These are phyloP conservation scores for Laguncularia racemosa DNA, from an alignment of 345 rosid genomes.

Conservation along the genomic window DNA sequence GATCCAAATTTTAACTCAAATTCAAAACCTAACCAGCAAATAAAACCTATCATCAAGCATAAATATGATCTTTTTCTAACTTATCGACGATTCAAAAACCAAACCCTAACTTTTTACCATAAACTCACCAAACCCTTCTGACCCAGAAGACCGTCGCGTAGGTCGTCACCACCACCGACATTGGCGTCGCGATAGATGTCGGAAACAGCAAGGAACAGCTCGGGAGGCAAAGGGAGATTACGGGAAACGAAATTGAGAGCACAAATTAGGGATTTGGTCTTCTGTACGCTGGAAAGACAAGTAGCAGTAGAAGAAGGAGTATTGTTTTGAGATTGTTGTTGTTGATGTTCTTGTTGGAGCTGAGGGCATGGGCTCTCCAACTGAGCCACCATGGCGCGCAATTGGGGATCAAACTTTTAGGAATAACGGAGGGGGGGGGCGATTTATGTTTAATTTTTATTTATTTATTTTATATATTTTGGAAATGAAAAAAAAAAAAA, in stretches of 20 bases:
- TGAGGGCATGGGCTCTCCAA: slow-evolving; percentile 36
- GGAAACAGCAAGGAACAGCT: slow-evolving; percentile 55
- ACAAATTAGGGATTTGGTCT: slow-evolving; percentile 66
- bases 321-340: not conserved
- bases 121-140: slow-evolving; percentile 33
- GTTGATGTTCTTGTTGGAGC: slow-evolving; percentile 21
- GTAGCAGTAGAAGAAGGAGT: not conserved
- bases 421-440: too few species aligned
- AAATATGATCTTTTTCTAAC: too few species aligned
- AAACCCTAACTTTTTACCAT: not conserved
- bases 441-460: too few species aligned
- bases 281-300: slow-evolving; percentile 11
- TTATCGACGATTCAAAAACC: not conserved
- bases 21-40: too few species aligned
- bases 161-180: slow-evolving; percentile 8
- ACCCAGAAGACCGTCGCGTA: slow-evolving; percentile 6
- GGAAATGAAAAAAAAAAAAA: too few species aligned
- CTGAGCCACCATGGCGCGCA: slow-evolving; percentile 89
- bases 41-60: too few species aligned
- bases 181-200: slow-evolving; percentile 45
- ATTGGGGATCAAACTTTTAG: slow-evolving; percentile 8
- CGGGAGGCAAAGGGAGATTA: slow-evolving; percentile 80
- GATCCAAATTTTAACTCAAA: too few species aligned
- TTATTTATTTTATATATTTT: too few species aligned
- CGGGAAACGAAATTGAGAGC: slow-evolving; percentile 88